These are phyloP conservation scores for Apiotrichum montevideense DNA, from an alignment of 1,284 basidiomycete species.

Conservation along the genomic window DNA sequence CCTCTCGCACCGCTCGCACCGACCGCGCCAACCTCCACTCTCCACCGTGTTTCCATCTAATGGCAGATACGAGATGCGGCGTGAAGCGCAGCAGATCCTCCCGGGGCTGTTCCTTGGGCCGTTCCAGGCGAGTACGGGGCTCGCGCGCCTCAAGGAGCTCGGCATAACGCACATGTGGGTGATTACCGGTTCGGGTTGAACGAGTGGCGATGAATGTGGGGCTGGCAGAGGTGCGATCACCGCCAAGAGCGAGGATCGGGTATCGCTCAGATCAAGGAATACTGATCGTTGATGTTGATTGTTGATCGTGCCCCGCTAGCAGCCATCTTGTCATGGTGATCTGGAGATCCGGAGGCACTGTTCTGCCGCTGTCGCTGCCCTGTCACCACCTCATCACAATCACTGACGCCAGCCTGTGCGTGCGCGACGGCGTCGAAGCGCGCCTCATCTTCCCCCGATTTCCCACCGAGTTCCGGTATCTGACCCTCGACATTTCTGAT, in stretches of 20 bases:
- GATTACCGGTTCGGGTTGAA: no score
- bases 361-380: not conserved
- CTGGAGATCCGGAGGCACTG: no score
- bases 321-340: no score
- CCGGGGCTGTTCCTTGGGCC: conserved; percentile 79
- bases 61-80: conserved; percentile 83
- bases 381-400: not conserved
- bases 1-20: not conserved
- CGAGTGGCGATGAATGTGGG: no score
- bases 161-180: conserved; percentile 81
- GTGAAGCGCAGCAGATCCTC: conserved; percentile 85
- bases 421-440: conserved; percentile 77
- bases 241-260: no score
- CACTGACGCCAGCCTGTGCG: conserved; percentile 60
- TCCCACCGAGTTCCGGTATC: conserved; percentile 68
- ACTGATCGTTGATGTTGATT: no score
- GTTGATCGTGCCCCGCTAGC: no score
- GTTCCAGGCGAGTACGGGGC: conserved; percentile 75
- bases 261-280: no score
- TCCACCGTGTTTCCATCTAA: no score
- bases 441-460: conserved; percentile 82
- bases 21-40: no score
- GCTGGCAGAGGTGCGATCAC: no score
- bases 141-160: conserved; percentile 59
- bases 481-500: conserved; percentile 81